A percentile compares a stretch with the other conserved stretches of the same genome.
phyloP scores from a whole-genome alignment of 371 early-diverging fungal species.

The Chytridiales sp. region DNA sequence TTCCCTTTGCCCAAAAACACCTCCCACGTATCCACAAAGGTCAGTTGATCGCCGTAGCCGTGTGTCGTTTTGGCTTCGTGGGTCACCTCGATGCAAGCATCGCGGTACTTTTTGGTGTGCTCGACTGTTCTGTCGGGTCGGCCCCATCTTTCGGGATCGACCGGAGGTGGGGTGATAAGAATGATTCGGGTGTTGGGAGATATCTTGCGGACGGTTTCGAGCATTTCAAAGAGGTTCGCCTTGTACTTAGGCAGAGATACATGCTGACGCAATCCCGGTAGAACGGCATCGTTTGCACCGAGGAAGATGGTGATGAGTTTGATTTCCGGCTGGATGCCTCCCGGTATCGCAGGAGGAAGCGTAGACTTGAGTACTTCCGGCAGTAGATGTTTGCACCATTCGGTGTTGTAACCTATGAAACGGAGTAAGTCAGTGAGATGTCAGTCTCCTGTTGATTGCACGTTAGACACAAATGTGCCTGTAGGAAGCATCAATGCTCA shows the following conservation, averaged over 20 bases:
- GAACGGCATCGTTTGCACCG: constrained; percentile 82
- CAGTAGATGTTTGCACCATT: constrained; percentile 63
- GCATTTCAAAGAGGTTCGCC: constrained; percentile 58
- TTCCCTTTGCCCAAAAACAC: constrained; percentile 43
- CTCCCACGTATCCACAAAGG: constrained; percentile 62
- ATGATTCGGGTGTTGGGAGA: constrained; percentile 61
- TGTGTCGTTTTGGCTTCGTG: constrained; percentile 23
- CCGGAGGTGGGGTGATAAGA: constrained; percentile 74
- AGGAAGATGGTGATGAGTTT: constrained; percentile 70
- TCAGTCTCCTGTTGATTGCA: no score
- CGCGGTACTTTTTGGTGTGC: constrained; percentile 57
- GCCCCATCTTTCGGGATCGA: constrained; percentile 65
- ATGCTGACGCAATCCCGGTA: constrained; percentile 54
- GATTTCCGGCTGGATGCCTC: constrained; percentile 34
- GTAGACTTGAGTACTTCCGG: constrained; percentile 47
- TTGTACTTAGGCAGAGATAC: constrained; percentile 65
- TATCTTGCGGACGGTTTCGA: constrained; percentile 53
- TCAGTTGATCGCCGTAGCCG: constrained; percentile 28
- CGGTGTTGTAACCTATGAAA: constrained; percentile 68
- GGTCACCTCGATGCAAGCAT: constrained; percentile 56
- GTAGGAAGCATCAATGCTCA: no score
- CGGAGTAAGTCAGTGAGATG: no score
- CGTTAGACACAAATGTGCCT: no score
- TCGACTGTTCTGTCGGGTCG: constrained; percentile 49
- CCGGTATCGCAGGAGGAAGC: constrained; percentile 24